Percentiles rank a stretch among this genome's conserved stretches.
These are phyloP conservation scores for Colletotrichum lini DNA, from an alignment of 2,329 filamentous ascomycete species.

Conservation along the genomic window DNA sequence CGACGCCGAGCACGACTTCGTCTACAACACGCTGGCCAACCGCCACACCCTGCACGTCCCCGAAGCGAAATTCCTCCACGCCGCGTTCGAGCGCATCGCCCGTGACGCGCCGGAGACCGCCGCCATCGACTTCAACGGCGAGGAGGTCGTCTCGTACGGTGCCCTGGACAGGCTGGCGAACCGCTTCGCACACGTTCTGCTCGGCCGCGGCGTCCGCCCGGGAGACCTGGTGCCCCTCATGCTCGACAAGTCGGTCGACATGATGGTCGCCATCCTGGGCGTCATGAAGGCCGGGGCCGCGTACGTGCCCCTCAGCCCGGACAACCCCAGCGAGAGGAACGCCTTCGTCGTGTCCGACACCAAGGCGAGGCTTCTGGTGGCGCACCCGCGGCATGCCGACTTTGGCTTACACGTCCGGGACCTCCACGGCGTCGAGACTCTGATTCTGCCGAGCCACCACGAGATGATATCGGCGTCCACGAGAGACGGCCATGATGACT, in stretches of 20 bases:
- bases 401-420: background rate
- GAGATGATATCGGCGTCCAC: background rate
- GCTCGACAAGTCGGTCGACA: conserved; percentile 41
- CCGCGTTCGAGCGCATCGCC: conserved; percentile 28
- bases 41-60: conserved; percentile 4
- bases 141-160: conserved; percentile 25
- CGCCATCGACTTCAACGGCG: conserved; percentile 32
- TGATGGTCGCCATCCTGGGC: conserved; percentile 43
- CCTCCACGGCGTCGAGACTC: background rate
- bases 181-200: conserved; percentile 14
- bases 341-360: conserved; percentile 43
- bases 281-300: conserved; percentile 44
- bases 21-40: conserved; percentile 17
- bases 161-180: conserved; percentile 20
- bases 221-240: conserved; percentile 28
- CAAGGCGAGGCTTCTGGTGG: conserved; percentile 37
- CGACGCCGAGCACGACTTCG: conserved; percentile 18
- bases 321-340: conserved; percentile 44
- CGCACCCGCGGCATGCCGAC: conserved; percentile 14
- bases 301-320: conserved; percentile 45
- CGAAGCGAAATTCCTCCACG: conserved; percentile 30
- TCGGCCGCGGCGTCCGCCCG: conserved; percentile 9
- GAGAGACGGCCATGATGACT: background rate
- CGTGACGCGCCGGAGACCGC: conserved; percentile 8
- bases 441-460: background rate